phyloP scores from a whole-genome alignment of 495 filamentous ascomycete species.

The Alectoria sarmentosa region DNA sequence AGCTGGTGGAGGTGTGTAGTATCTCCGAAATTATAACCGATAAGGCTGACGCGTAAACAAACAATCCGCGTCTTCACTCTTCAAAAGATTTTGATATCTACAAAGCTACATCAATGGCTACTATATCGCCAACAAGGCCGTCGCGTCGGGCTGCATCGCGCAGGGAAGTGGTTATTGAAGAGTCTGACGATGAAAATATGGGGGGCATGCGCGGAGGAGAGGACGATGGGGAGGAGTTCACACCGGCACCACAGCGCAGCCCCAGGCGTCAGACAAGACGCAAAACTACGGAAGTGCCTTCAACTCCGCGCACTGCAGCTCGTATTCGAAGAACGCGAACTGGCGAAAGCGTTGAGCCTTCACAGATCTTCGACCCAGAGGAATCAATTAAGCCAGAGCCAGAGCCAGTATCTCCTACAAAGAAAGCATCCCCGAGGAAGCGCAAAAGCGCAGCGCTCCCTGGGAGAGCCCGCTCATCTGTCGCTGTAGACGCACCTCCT shows the following conservation, averaged over 20 bases:
- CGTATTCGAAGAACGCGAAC: conserved; percentile 30
- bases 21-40: background rate
- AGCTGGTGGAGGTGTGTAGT: background rate
- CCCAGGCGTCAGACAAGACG: conserved; percentile 45
- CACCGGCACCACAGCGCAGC: conserved; percentile 56
- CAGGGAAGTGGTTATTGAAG: conserved; percentile 65
- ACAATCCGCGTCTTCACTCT: conserved; percentile 3
- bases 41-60: conserved; percentile 13
- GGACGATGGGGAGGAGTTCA: conserved; percentile 72
- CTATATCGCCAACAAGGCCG: conserved; percentile 61
- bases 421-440: conserved; percentile 57
- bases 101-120: conserved; percentile 41
- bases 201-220: conserved; percentile 50
- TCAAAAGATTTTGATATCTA: background rate
- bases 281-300: conserved; percentile 48
- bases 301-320: conserved; percentile 35
- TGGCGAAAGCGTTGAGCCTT: conserved; percentile 48
- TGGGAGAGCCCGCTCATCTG: conserved; percentile 45
- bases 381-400: conserved; percentile 46
- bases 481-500: conserved; percentile 33
- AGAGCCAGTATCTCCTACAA: conserved; percentile 56
- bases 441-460: conserved; percentile 60
- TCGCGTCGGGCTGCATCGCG: conserved; percentile 67
- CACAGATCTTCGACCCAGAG: conserved; percentile 53
- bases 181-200: conserved; percentile 61